A percentile compares a stretch with the other conserved stretches of the same genome.
phyloP scores from a whole-genome alignment of 202 grass and related monocot genomes.

The Panicum virgatum region DNA sequence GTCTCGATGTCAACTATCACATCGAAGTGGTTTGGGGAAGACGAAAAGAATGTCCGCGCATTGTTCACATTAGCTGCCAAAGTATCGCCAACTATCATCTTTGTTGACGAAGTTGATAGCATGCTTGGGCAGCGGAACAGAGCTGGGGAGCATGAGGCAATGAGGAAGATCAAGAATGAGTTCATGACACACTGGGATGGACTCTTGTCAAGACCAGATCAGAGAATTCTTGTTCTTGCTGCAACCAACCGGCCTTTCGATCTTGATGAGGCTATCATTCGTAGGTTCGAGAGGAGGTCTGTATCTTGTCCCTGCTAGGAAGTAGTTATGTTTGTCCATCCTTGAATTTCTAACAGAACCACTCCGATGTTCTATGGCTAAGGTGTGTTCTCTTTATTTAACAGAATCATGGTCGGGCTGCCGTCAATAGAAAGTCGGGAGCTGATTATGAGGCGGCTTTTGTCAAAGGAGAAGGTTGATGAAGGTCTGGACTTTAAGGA shows the following conservation, averaged over 20 bases:
- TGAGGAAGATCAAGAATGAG: constrained; percentile 99
- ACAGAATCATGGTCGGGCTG: constrained; percentile 97
- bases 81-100: constrained; percentile 93
- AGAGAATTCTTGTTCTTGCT: constrained; percentile 95
- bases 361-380: constrained; percentile 15
- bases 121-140: constrained; percentile 96
- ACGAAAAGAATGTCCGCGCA: constrained; percentile 95
- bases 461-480: constrained; percentile 84
- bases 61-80: constrained; percentile 93
- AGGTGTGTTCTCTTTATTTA: constrained; percentile 22
- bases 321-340: background rate
- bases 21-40: constrained; percentile 98
- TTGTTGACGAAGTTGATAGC: constrained; percentile 97
- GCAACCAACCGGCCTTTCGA: constrained; percentile 95
- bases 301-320: constrained; percentile 9
- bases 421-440: constrained; percentile 83
- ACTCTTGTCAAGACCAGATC: constrained; percentile 73
- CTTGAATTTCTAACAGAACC: background rate
- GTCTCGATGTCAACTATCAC: constrained; percentile 99
- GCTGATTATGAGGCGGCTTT: constrained; percentile 72
- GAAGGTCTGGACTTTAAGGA: constrained; percentile 79
- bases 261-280: constrained; percentile 98
- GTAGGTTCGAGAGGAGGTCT: constrained; percentile 95
- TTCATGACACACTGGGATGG: constrained; percentile 99
- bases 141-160: constrained; percentile 91